These are phyloP conservation scores for Apiospora aurea DNA, from an alignment of 2,329 filamentous ascomycete species.

Conservation along the genomic window DNA sequence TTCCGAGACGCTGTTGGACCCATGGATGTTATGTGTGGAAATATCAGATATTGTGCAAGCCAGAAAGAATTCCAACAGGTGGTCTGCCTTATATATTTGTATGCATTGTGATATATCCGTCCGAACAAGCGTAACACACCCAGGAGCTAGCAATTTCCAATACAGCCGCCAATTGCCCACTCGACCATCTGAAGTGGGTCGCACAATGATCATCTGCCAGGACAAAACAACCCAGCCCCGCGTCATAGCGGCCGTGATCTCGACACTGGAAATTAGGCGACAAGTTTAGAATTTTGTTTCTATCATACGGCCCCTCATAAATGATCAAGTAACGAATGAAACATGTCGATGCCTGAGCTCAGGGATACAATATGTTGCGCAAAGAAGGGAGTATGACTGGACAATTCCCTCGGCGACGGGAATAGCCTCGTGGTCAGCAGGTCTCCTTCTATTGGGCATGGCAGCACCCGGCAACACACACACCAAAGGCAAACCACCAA, in stretches of 20 bases:
- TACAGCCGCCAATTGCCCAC: slow-evolving; percentile 9
- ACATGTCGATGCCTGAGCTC: background rate
- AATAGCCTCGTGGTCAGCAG: slow-evolving; percentile 19
- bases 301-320: background rate
- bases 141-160: background rate
- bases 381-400: background rate
- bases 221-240: background rate
- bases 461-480: background rate
- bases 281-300: background rate
- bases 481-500: background rate
- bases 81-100: background rate
- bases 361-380: background rate
- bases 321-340: background rate
- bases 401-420: background rate
- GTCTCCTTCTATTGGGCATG: background rate
- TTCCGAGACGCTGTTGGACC: background rate
- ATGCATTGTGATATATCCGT: background rate
- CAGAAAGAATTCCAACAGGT: background rate
- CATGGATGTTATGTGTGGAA: background rate
- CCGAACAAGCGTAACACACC: background rate
- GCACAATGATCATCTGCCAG: slow-evolving; percentile 15
- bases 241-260: slow-evolving; percentile 10
- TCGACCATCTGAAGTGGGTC: background rate
- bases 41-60: background rate
- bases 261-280: background rate